Conservation (phyloP, 1,139 yeast species). For the Debaryomycetaceae sp. region DNA sequence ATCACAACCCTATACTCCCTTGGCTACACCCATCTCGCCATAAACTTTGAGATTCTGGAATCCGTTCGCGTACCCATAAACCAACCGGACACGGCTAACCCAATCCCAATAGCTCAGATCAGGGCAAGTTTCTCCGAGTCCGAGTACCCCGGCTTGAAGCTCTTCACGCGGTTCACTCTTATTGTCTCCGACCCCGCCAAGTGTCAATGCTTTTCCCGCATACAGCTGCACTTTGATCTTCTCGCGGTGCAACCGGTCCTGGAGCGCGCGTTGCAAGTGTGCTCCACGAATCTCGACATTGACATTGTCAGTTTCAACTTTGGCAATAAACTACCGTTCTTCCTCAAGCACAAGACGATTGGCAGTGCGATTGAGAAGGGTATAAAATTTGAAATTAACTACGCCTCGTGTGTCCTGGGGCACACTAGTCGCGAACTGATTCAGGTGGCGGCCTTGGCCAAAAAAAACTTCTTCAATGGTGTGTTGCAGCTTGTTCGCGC, state of each 20-base stretch:
- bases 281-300: conserved; percentile 63
- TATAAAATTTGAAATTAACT: conserved; percentile 68
- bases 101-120: conserved; percentile 21
- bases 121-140: conserved; percentile 11
- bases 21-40: conserved; percentile 65
- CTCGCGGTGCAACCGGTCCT: conserved; percentile 72
- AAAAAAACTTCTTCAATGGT: conserved; percentile 59
- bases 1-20: conserved; percentile 47
- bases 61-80: conserved; percentile 45
- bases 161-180: conserved; percentile 68
- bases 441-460: conserved; percentile 16
- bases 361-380: conserved; percentile 82
- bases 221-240: conserved; percentile 60
- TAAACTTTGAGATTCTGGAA: conserved; percentile 54
- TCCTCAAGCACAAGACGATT: conserved; percentile 71
- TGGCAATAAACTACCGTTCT: conserved; percentile 57
- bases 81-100: conserved; percentile 22
- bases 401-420: conserved; percentile 41
- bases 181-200: conserved; percentile 69
- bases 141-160: conserved; percentile 31
- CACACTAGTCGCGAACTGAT: conserved; percentile 11
- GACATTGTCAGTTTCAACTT: conserved; percentile 73
- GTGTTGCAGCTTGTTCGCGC: conserved; percentile 73
- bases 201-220: conserved; percentile 56
- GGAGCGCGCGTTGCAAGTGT: conserved; percentile 69